phyloP scores from a whole-genome alignment of 1,139 yeast genomes.

The Kodamaea arcana region DNA sequence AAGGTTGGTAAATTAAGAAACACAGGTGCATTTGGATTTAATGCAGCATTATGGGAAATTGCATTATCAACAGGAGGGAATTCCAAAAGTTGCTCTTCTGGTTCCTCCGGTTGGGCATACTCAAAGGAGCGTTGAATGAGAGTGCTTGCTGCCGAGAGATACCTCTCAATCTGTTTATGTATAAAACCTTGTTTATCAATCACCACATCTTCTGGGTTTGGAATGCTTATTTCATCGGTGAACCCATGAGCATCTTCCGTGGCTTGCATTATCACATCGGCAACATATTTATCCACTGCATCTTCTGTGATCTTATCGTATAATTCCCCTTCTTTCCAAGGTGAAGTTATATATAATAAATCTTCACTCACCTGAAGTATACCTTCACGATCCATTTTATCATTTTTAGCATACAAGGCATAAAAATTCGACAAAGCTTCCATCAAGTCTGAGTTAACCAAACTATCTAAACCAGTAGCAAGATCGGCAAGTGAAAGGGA shows the following conservation, averaged over 20 bases:
- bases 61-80: conserved; percentile 37
- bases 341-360: conserved; percentile 71
- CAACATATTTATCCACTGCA: conserved; percentile 61
- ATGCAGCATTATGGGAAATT: conserved; percentile 63
- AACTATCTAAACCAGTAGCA: conserved; percentile 64
- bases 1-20: conserved; percentile 81
- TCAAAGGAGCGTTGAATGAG: conserved; percentile 88
- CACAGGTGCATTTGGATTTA: conserved; percentile 76
- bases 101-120: conserved; percentile 68
- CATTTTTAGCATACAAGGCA: conserved; percentile 63
- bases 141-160: conserved; percentile 79
- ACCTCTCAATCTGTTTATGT: conserved; percentile 73
- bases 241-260: conserved; percentile 18
- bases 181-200: conserved; percentile 62
- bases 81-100: conserved; percentile 42
- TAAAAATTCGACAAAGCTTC: conserved; percentile 75
- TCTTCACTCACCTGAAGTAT: conserved; percentile 86
- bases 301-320: conserved; percentile 59
- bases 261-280: conserved; percentile 49
- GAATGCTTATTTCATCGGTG: conserved; percentile 32
- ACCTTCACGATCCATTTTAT: conserved; percentile 70
- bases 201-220: conserved; percentile 54
- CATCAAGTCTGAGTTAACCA: conserved; percentile 74
- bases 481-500: conserved; percentile 66
- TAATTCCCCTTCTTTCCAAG: conserved; percentile 69